Conservation (phyloP, 2,329 filamentous ascomycete genomes). For the Daldinia sp. region DNA sequence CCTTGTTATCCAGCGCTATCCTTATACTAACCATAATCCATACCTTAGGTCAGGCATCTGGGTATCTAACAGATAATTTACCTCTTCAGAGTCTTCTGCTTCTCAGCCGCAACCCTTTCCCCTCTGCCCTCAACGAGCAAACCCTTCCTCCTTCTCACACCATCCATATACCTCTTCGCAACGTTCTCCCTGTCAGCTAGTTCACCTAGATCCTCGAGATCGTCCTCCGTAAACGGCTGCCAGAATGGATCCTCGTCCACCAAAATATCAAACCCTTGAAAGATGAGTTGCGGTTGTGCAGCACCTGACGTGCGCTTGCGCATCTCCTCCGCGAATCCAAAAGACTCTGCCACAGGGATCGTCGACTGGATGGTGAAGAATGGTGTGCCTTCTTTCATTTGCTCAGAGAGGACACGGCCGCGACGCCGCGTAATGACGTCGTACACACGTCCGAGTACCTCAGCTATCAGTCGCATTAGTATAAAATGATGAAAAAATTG, state of each 20-base stretch:
- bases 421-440: conserved; percentile 95
- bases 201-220: conserved; percentile 95
- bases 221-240: conserved; percentile 96
- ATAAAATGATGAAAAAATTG: conserved; percentile 12
- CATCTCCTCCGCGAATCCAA: conserved; percentile 96
- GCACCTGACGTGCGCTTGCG: conserved; percentile 91
- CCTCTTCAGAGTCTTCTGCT: conserved; percentile 77
- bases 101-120: conserved; percentile 87
- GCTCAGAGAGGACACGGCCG: conserved; percentile 87
- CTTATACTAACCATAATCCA: not conserved
- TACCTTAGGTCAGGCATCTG: not conserved
- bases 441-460: conserved; percentile 95
- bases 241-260: conserved; percentile 98
- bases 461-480: conserved; percentile 60
- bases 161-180: conserved; percentile 94
- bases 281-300: conserved; percentile 91
- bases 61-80: too few species aligned
- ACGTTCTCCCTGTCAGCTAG: conserved; percentile 94
- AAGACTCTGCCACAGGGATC: conserved; percentile 91
- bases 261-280: conserved; percentile 89
- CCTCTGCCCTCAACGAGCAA: conserved; percentile 81
- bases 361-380: conserved; percentile 94
- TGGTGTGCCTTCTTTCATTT: conserved; percentile 92
- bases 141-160: conserved; percentile 86
- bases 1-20: not conserved